Conservation (phyloP, 345 rosid genomes). For the Camelina sativa region DNA sequence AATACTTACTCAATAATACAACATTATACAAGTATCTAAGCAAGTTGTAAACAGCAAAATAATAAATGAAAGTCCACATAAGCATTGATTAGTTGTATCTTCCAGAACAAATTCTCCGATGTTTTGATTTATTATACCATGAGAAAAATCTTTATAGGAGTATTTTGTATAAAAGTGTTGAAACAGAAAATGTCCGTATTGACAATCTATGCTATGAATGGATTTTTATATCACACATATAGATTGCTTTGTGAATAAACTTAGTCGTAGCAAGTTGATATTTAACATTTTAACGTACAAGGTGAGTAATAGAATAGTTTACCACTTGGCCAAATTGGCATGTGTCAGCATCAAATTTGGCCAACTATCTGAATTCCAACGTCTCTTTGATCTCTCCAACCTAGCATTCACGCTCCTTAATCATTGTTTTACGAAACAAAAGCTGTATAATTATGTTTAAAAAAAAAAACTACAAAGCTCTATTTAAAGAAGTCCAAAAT, state of each 20-base stretch:
- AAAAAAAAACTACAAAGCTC: not conserved
- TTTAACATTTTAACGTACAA: conserved; percentile 21
- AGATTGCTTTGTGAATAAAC: conserved; percentile 33
- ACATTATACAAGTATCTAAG: not conserved
- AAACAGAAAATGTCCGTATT: conserved; percentile 2
- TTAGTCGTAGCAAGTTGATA: conserved; percentile 34
- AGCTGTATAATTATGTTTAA: conserved; percentile 28
- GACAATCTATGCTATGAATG: not conserved
- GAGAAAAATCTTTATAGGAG: not conserved
- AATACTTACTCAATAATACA: conserved; percentile 27
- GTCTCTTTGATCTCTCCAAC: conserved; percentile 33
- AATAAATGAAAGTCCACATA: not conserved
- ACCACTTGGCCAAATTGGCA: conserved; percentile 46
- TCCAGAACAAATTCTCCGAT: not conserved
- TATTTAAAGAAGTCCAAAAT: conserved; percentile 15
- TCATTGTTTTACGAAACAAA: conserved; percentile 36
- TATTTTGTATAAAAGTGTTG: not conserved
- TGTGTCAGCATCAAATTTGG: conserved; percentile 46
- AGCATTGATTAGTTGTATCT: not conserved
- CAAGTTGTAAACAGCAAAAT: not conserved
- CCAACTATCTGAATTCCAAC: conserved; percentile 34
- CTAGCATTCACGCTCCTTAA: conserved; percentile 41
- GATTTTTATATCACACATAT: not conserved
- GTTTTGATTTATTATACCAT: not conserved
- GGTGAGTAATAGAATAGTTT: conserved; percentile 23